These are phyloP conservation scores for Serendipita indica DNA, from an alignment of 768 basidiomycete genomes.

Conservation along the genomic window DNA sequence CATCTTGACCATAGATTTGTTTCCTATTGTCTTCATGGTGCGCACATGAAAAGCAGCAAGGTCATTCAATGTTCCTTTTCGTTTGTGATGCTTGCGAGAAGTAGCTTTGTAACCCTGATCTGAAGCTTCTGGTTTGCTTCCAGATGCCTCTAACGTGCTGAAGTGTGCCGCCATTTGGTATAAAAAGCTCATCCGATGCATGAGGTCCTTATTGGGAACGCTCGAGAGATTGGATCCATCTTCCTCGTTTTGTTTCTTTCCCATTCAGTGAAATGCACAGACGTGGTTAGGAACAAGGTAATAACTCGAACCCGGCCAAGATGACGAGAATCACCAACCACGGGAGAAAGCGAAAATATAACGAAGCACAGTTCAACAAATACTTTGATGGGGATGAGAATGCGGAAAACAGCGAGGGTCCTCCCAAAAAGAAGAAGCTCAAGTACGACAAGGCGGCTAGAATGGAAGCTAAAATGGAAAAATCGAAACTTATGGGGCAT, in stretches of 20 bases:
- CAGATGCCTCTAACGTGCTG: not conserved
- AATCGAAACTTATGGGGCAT: constrained; percentile 11
- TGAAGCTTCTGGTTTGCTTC: not conserved
- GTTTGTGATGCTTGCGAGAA: not conserved
- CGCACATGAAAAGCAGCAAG: not conserved
- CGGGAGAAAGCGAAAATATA: constrained; percentile 55
- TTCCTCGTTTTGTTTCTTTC: not conserved
- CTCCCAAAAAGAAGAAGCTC: constrained; percentile 34
- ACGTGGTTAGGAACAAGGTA: not conserved
- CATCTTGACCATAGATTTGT: constrained; percentile 6
- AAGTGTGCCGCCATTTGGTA: constrained; percentile 12
- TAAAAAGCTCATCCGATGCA: constrained; percentile 11
- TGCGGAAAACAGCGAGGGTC: constrained; percentile 27
- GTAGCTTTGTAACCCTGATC: not conserved
- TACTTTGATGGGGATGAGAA: constrained; percentile 16
- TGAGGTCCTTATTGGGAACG: not conserved
- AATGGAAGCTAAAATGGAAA: constrained; percentile 13
- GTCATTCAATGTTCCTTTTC: not conserved
- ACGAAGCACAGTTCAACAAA: constrained; percentile 42
- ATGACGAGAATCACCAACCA: constrained; percentile 70
- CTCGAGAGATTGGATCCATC: not conserved
- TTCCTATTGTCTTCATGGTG: constrained; percentile 1
- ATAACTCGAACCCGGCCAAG: not conserved
- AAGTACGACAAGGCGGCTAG: too few species aligned
- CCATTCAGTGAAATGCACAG: not conserved